These are phyloP conservation scores for Eucalyptus marginata DNA, from an alignment of 345 rosid genomes.

Conservation along the genomic window DNA sequence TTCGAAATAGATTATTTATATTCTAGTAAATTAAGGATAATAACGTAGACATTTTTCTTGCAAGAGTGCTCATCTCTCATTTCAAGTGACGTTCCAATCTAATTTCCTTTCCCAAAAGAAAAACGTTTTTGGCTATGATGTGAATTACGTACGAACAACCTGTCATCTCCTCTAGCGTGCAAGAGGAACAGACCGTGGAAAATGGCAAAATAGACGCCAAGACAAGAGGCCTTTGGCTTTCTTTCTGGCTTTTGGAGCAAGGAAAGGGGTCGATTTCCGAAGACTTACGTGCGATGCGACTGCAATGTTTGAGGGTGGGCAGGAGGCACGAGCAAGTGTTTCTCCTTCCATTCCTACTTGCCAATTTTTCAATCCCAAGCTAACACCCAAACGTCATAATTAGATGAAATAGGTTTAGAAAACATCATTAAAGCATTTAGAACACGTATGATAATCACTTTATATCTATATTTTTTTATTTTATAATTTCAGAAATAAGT, in stretches of 20 bases:
- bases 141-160: not conserved
- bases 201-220: not conserved
- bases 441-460: fast-evolving
- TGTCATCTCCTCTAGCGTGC: fast-evolving
- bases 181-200: not conserved
- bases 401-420: not conserved
- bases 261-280: not conserved
- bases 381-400: not conserved
- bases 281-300: not conserved
- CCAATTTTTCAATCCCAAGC: not conserved
- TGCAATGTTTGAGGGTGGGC: not conserved
- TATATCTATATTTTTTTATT: fast-evolving
- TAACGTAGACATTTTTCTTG: too few species aligned
- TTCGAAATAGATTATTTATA: too few species aligned
- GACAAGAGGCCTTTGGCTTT: not conserved
- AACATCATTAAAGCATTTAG: not conserved
- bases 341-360: not conserved
- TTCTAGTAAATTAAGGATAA: too few species aligned
- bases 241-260: not conserved
- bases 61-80: not conserved
- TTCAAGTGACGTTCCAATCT: not conserved
- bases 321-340: not conserved
- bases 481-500: fast-evolving
- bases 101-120: not conserved
- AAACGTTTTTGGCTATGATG: not conserved